Evolutionary conservation across 2,329 filamentous ascomycete genomes (phyloP), one percentile per base, ranked within the genome.

Genomic region (Gnomoniopsis sp.): DNA sequence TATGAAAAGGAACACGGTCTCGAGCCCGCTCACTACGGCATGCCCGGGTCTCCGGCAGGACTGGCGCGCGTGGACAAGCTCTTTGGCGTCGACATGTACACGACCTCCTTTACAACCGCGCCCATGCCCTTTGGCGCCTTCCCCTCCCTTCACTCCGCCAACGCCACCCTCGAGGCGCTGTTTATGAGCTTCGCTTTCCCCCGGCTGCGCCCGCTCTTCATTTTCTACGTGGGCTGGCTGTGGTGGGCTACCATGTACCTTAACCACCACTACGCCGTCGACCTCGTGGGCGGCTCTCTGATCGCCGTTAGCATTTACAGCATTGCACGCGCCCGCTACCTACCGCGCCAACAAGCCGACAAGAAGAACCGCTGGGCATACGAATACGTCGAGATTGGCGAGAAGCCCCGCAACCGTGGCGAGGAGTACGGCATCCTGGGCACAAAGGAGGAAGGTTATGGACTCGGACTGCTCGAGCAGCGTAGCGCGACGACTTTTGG

Each of bases 161-260:
- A 91, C 72, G 92, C 93, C 10, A 93, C 92, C 4, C 81, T 96
- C 56, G 91, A 96, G 73, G 92, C 91, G 22, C 82, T 97, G 17
- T 96, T 97, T 79, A 90, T 98, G 87, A 90, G 88, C 74, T 88
- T 96, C 74, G 87, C 90, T 71, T 97, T 98, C 79, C 93, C 93
- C 4, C 86, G 85, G 62, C 83, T 96, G 65, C 87, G 89, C 65
- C 86, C 88, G 14, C 75, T 95, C 55, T 96, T 96, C 75, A 83
- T 93, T 63, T 80, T 84, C 64, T 98, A 97, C 74, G 89, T 89
- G 48, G 83, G 89, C 70, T 97, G 93, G 93, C 87, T 97, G 68
- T 97, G 92, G 90, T 98, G 93, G 92, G 90, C 93, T 14, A 98
- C 93, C 66, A 96, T 98, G 91, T 97, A 98, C 71, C 84, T 98